A percentile compares a stretch with the other conserved stretches of the same genome.
phyloP scores from a whole-genome alignment of 306 rosid genomes.

The Comarum palustre region DNA sequence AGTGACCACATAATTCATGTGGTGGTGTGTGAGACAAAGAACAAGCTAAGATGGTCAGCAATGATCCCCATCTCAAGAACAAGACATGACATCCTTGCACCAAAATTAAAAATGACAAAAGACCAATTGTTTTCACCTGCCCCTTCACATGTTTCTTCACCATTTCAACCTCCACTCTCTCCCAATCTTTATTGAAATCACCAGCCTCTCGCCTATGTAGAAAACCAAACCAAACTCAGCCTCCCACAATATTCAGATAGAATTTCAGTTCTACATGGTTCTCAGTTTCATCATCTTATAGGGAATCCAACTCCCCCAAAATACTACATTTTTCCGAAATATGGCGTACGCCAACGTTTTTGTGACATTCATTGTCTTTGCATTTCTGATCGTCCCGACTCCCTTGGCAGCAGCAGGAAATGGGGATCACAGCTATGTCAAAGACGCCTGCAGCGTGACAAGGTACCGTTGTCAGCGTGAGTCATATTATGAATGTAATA shows the following conservation, averaged over 20 bases:
- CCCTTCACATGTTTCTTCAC: conserved; percentile 31
- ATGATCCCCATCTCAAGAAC: not conserved
- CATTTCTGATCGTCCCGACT: conserved; percentile 11
- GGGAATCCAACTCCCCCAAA: not conserved
- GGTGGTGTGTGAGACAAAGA: not conserved
- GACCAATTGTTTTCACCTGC: conserved; percentile 19
- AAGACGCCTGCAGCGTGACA: conserved; percentile 66
- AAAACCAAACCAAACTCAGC: conserved; percentile 1
- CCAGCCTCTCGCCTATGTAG: conserved; percentile 30
- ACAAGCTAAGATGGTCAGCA: not conserved
- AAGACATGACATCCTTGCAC: not conserved
- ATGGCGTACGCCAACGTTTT: not conserved
- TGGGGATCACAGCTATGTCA: conserved; percentile 26
- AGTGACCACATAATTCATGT: not conserved
- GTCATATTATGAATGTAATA: too few relatives aligned
- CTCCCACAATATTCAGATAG: not conserved
- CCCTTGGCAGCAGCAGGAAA: conserved; percentile 32
- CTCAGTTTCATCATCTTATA: not conserved
- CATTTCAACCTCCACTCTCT: conserved; percentile 13
- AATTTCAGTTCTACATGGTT: not conserved
- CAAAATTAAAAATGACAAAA: conserved; percentile 9
- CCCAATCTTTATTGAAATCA: conserved; percentile 31
- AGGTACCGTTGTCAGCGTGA: too few relatives aligned
- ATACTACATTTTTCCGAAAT: not conserved
- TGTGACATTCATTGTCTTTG: conserved; percentile 21